Evolutionary conservation across 768 basidiomycete species (phyloP).

Genomic region (Leccinum variicolor): DNA sequence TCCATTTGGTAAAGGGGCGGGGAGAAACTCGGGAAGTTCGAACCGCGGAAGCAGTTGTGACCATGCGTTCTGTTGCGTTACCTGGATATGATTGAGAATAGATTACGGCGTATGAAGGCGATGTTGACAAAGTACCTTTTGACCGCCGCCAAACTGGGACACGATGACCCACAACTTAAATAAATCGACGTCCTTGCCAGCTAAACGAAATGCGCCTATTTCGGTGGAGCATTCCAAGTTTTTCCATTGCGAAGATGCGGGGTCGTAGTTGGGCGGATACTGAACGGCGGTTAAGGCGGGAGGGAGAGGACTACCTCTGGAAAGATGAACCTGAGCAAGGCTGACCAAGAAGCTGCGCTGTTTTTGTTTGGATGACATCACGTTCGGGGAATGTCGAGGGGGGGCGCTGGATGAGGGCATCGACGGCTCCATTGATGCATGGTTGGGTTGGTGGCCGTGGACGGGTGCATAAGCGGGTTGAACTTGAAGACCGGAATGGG

Average conservation of each 20-base stretch:
- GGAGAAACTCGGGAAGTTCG: conserved; percentile 57
- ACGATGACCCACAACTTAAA: conserved; percentile 70
- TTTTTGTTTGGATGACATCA: conserved; percentile 46
- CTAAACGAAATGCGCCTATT: conserved; percentile 61
- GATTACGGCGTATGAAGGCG: conserved; percentile 13
- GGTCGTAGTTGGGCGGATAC: conserved; percentile 58
- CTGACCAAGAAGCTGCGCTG: conserved; percentile 57
- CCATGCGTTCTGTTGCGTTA: conserved; percentile 57
- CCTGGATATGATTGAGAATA: conserved; percentile 31
- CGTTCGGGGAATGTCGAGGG: conserved; percentile 33
- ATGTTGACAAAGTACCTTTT: conserved; percentile 44
- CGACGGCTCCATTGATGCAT: conserved; percentile 45
- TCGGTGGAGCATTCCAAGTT: conserved; percentile 59
- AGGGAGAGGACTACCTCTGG: conserved; percentile 64
- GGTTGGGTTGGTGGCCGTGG: conserved; percentile 30
- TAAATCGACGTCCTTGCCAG: conserved; percentile 74
- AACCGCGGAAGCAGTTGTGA: conserved; percentile 48
- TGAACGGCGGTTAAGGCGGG: conserved; percentile 66
- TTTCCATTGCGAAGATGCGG: conserved; percentile 59
- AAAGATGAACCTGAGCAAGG: conserved; percentile 58
- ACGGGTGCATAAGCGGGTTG: conserved; percentile 43
- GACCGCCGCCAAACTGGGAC: conserved; percentile 55
- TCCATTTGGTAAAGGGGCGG: conserved; percentile 44
- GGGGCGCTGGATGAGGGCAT: conserved; percentile 38
- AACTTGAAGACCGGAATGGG: conserved; percentile 36